Base-by-base conservation (phyloP, 2,329 filamentous ascomycete genomes). In the Emmonsiellopsis sp. region DNA sequence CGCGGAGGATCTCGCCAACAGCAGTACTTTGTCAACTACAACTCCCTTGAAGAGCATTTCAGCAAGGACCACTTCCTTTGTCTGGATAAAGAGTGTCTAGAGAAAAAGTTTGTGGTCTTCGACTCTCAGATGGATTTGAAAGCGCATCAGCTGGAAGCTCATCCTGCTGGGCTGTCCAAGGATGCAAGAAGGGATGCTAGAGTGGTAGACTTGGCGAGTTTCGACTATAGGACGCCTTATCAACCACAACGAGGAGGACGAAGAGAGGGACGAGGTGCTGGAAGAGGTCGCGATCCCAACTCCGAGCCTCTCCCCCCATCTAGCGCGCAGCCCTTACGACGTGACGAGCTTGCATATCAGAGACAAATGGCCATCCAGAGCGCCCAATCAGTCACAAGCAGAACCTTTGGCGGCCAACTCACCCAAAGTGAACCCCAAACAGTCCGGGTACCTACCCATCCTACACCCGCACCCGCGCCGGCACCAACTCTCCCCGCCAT, bases 51-150 rank as follows among this genome's bases (percentile, higher is more conserved):
- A 65, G 75, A 83, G 38, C 93, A 98, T 70, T 97, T 97, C 67
- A 80, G 81, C 58, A 85, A 85, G 60, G 90, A 93, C 54, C 93
- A 98, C 69, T 95, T 85, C 65, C 74, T 91, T 0, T 98, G 93
- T 65, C 70, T 81, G 6, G 90, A 98, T 62, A 78, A 80, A 52
- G 91, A 95, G 65, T 98, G 93, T 64, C 68, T 93, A 65, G 93
- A 97, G 62, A 95, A 95, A 80, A 97, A 96, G 67, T 96, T 97
- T 66, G 87, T 97, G 32, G 93, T 97, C 0, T 98, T 98, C 62
- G 89, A 89, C 53, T 91, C 90, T 0, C 89, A 96, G 64, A 84
- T 98, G 77, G 93, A 98, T 64, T 74, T 98, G 46, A 95, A 97
- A 68, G 93, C 87, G 2, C 93, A 98, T 71, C 89, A 95, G 67